Evolutionary conservation across 805 yeast genomes (phyloP), one percentile per base, ranked within the genome.

Genomic region (Teunomyces atbi): DNA sequence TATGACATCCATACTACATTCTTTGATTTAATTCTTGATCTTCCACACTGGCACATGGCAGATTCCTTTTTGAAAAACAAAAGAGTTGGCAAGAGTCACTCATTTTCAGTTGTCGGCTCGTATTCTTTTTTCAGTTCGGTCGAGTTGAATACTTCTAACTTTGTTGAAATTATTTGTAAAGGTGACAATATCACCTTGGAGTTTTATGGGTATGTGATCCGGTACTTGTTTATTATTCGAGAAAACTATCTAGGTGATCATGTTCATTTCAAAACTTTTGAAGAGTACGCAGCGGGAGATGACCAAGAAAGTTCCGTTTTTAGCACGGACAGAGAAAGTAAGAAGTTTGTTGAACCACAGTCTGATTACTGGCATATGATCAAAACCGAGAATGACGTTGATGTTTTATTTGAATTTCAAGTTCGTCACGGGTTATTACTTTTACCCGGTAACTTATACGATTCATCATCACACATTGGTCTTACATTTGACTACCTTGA

Each of bases 41-140:
- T 94, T 0, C 98, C 99, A 0, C 85, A 92, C 1, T 94, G 98
- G 96, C 95, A 89, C 58, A 91, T 98, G 0, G 69, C 82, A 20
- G 79, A 82, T 45, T 83, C 85, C 41, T 92, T 92, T 53, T 62
- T 87, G 68, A 75, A 76, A 40, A 66, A 64, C 35, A 66, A 77
- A 10, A 79, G 76, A 15, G 74, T 89, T 50, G 98, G 96, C 0
- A 69, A 82, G 49, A 81, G 90, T 0, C 69, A 76, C 21, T 76
- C 83, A 45, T 84, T 90, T 55, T 64, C 60, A 1, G 63, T 89
- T 13, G 64, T 65, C 1, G 96, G 97, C 0, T 75, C 83, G 0
- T 86, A 88, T 63, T 77, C 84, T 0, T 83, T 77, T 54, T 79
- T 71, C 61, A 71, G 77, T 10, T 71, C 75, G 11, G 66, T 84